phyloP scores from a whole-genome alignment of 1,139 yeast species.

The Geotrichum phurueaensis region DNA sequence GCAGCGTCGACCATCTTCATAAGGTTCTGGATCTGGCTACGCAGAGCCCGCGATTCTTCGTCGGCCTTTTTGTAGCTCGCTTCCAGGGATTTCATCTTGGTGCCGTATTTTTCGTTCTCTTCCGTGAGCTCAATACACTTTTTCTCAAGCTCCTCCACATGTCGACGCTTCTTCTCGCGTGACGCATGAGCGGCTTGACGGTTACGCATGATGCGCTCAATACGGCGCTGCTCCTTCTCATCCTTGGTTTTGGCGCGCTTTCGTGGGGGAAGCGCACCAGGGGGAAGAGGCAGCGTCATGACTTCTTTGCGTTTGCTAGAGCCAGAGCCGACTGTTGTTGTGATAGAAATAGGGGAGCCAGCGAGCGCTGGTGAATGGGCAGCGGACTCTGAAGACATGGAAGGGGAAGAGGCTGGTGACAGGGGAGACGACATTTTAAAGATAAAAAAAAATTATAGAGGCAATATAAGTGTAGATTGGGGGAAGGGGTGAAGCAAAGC shows the following conservation, averaged over 20 bases:
- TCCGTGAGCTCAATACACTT: conserved; percentile 29
- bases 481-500: background rate
- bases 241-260: conserved; percentile 94
- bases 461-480: background rate
- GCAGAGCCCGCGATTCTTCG: conserved; percentile 26
- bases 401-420: background rate
- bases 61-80: conserved; percentile 20
- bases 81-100: conserved; percentile 25
- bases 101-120: conserved; percentile 30
- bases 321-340: conserved; percentile 20
- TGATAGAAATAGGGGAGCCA: conserved; percentile 14
- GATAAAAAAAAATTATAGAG: background rate
- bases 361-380: background rate
- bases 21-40: conserved; percentile 28
- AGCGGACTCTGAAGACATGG: background rate
- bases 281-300: conserved; percentile 35
- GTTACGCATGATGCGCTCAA: conserved; percentile 86
- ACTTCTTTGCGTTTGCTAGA: conserved; percentile 28
- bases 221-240: conserved; percentile 93
- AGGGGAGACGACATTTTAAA: background rate
- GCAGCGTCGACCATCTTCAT: conserved; percentile 30
- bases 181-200: conserved; percentile 97
- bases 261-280: conserved; percentile 73
- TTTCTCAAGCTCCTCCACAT: conserved; percentile 76
- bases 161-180: conserved; percentile 90